Evolutionary conservation across 306 rosid species (phyloP), one percentile per base, ranked within the genome.

Genomic region (Cucumis cinereus): DNA sequence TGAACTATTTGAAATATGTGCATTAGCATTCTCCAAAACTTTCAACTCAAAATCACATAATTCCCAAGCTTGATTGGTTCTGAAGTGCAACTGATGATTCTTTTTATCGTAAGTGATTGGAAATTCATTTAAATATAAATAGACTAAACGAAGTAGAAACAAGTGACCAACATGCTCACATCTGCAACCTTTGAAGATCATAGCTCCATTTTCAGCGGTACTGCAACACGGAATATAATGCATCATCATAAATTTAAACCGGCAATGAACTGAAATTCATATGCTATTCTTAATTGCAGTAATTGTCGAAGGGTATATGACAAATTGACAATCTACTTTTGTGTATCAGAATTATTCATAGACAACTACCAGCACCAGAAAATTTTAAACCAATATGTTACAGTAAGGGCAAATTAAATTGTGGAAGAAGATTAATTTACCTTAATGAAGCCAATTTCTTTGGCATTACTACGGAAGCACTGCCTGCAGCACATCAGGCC

Each of bases 391-490:
- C 33, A 57, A 26, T 59, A 59, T 0, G 62, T 20, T 24, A 57
- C 7, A 59, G 19, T 6, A 59, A 59, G 8, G 35, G 66, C 17
- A 26, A 26, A 59, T 59, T 38, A 17, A 59, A 14, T 28, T 56
- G 61, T 28, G 10, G 23, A 59, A 12, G 66, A 13, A 26, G 13
- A 11, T 53, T 10, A 19, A 19, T 19, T 50, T 59, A 59, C 66
- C 91, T 87, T 87, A 78, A 87, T 79, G 60, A 87, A 87, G 7
- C 89, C 91, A 76, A 87, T 85, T 67, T 87, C 91, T 79, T 83
- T 87, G 63, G 91, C 91, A 9, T 85, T 87, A 82, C 91, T 87
- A 43, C 89, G 89, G 78, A 87, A 87, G 77, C 91, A 87, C 64
- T 87, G 91, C 80, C 89, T 79, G 87, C 91, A 87, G 84, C 87